Base-by-base conservation (phyloP, 495 filamentous ascomycete species). In the Extremus antarcticus region DNA sequence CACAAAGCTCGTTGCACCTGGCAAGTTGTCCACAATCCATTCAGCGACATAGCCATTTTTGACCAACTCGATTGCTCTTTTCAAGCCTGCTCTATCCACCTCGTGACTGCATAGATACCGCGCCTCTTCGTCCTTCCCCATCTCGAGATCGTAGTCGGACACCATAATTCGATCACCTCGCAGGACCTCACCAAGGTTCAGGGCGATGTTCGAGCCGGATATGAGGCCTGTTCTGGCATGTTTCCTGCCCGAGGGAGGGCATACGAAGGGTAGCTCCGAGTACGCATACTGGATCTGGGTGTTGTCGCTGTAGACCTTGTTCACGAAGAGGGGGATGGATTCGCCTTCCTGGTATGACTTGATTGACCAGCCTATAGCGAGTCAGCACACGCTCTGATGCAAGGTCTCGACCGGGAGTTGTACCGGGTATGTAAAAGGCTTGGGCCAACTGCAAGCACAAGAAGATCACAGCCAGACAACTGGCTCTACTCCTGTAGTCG, bases 21-120 rank as follows among this genome's bases (percentile, higher is more conserved):
- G 90, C 23, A 96, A 75, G 57, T 96, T 96, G 67, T 96, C 90
- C 43, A 91, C 88, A 62, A 96, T 96, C 90, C 90, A 96, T 68
- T 96, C 90, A 2, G 83, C 85, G 41, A 94, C 86, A 67, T 94
- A 95, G 40, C 88, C 88, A 51, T 90, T 80, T 56, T 76, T 78
- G 43, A 95, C 83, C 59, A 96, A 71, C 54, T 90, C 74, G 47
- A 78, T 79, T 4, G 85, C 87, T 66, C 81, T 77, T 64, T 83
- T 80, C 52, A 95, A 68, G 50, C 82, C 85, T 21, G 74, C 73
- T 23, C 81, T 74, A 62, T 79, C 78, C 11, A 91, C 73, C 47
- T 81, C 74, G 39, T 74, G 75, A 15, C 76, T 83, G 68, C 90
- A 92, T n/a, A 95, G 76, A 51, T 84, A 77, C 54, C 77, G 79